These are phyloP conservation scores for Fusarium sp. DNA, from an alignment of 2,329 filamentous ascomycete species.

Conservation along the genomic window DNA sequence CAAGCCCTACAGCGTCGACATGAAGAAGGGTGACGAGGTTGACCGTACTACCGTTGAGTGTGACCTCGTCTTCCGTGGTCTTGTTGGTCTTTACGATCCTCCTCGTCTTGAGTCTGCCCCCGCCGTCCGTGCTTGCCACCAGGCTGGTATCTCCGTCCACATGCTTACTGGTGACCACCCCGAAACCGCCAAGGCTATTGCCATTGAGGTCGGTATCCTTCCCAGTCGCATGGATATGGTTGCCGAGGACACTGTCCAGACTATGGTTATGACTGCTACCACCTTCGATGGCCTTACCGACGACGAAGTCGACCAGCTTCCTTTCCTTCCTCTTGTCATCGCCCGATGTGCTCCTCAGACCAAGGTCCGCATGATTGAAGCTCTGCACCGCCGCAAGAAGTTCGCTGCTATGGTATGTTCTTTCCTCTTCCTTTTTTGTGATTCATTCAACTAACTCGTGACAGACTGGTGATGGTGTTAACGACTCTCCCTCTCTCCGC, in stretches of 20 bases:
- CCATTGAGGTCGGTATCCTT: conserved; percentile 71
- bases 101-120: conserved; percentile 74
- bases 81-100: conserved; percentile 78
- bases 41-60: conserved; percentile 68
- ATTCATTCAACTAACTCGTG: conserved; percentile 17
- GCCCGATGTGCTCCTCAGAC: conserved; percentile 77
- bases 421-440: accelerated
- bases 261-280: conserved; percentile 73
- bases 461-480: conserved; percentile 77
- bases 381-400: conserved; percentile 72
- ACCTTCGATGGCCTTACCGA: conserved; percentile 74
- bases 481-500: conserved; percentile 78
- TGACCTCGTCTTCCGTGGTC: conserved; percentile 72
- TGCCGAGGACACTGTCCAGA: conserved; percentile 63
- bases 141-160: conserved; percentile 73
- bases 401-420: conserved; percentile 72
- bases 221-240: conserved; percentile 61
- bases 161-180: conserved; percentile 77
- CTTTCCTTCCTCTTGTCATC: conserved; percentile 74
- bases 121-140: conserved; percentile 69
- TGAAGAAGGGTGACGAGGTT: conserved; percentile 58
- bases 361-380: conserved; percentile 80
- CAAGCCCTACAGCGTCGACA: conserved; percentile 54
- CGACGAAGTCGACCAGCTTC: conserved; percentile 72
- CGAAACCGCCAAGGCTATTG: conserved; percentile 72